These are phyloP conservation scores for Tricholoma sp. DNA, from an alignment of 768 basidiomycete species.

Conservation along the genomic window DNA sequence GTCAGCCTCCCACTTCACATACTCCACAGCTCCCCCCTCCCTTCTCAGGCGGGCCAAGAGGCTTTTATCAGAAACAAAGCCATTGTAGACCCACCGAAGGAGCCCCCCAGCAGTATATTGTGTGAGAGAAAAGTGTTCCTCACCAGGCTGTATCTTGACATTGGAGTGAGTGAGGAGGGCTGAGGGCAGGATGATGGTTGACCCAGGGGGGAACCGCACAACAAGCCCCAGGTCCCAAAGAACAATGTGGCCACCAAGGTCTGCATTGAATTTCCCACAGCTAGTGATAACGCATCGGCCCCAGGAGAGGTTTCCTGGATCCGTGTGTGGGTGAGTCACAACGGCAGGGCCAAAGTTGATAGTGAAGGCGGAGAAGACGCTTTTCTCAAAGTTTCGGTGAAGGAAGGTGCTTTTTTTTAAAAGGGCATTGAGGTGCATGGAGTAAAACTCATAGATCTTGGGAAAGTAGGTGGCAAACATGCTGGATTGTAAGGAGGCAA, in stretches of 20 bases:
- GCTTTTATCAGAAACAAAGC: no score
- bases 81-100: no score
- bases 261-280: neutral
- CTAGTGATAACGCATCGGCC: neutral
- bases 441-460: neutral
- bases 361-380: neutral
- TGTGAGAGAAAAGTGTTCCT: no score
- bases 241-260: no score
- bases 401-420: neutral
- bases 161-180: neutral
- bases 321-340: neutral
- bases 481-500: neutral
- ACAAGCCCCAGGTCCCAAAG: no score
- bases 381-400: neutral
- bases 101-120: no score
- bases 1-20: no score
- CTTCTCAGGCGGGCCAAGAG: no score
- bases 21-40: no score
- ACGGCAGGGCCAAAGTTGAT: neutral
- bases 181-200: neutral
- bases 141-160: neutral
- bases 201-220: neutral
- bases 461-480: neutral
- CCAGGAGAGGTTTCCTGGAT: neutral
- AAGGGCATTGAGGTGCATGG: neutral